Evolutionary conservation across 106 monocot genomes (phyloP), one percentile per base, ranked within the genome.

Genomic region (Hemerocallis citrina): DNA sequence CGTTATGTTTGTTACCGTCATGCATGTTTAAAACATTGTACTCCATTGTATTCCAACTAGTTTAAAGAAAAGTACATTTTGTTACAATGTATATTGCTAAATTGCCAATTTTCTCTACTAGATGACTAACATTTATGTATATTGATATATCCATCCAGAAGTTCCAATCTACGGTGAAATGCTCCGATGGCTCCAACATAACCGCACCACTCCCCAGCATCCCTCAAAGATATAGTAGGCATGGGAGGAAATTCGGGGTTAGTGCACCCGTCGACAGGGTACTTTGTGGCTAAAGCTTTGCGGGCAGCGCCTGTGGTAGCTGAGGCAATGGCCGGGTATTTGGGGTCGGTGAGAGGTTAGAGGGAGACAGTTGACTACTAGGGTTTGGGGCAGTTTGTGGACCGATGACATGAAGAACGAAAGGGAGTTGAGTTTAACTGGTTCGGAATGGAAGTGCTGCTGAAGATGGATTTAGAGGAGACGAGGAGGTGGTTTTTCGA

Each of bases 371-470:
- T 7, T 74, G 52, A 24, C 66, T 14, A 4, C 23, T 19, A 39
- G 63, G 45, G 8, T 75, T 35, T 75, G 75, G 75, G 36, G 27
- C 43, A 17, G 44, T 5, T 34, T 75, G 5, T 75, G 75, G 75
- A 55, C 68, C 10, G 30, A 13, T 36, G 68, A 63, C 47, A 68
- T 68, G 63, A 45, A 46, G 68, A 17, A 2, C 27, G 68, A 51
- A 39, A 68, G 75, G 22, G 75, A 75, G n/a, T n/a, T n/a, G n/a
- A n/a, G 48, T 75, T 45, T 40, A 68, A 75, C 32, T 28, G 63
- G 14, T 68, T 75, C 40, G 75, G 75, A 23, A 75, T 75, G 75
- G 75, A 75, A 63, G 64, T 68, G 0, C 19, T 75, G 63, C 22
- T 75, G 62, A 35, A 31, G 68, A 46, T 75, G 35, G 75, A 68